Conservation (phyloP, 2,329 filamentous ascomycete genomes). For the Cylindrodendrum hubeiense region DNA sequence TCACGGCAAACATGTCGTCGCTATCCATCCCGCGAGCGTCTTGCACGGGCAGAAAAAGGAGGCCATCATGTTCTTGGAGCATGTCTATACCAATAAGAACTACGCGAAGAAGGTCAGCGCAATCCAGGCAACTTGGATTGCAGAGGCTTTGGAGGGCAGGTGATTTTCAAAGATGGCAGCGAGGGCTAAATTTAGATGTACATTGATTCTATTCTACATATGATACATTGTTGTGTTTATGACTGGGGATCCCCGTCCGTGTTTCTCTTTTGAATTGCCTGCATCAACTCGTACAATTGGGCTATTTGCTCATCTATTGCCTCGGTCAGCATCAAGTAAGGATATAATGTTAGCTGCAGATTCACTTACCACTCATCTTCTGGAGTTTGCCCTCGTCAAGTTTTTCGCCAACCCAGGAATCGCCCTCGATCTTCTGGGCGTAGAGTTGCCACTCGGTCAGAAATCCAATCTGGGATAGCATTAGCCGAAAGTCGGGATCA, state of each 20-base stretch:
- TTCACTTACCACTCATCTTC: conserved; percentile 87
- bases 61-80: conserved; percentile 77
- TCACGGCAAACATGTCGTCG: conserved; percentile 70
- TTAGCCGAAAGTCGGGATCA: conserved; percentile 21
- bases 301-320: conserved; percentile 86
- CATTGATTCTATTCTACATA: conserved; percentile 31
- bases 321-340: conserved; percentile 15
- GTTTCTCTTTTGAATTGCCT: conserved; percentile 71
- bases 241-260: conserved; percentile 44
- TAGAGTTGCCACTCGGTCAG: conserved; percentile 97
- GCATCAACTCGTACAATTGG: conserved; percentile 95
- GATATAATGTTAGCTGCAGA: background rate
- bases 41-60: conserved; percentile 73
- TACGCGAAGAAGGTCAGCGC: conserved; percentile 76
- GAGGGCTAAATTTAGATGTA: conserved; percentile 25
- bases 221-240: conserved; percentile 26
- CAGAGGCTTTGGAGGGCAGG: conserved; percentile 58
- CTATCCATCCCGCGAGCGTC: conserved; percentile 73
- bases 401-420: conserved; percentile 85
- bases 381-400: conserved; percentile 86
- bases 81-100: conserved; percentile 75
- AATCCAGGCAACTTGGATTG: conserved; percentile 71
- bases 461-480: conserved; percentile 81
- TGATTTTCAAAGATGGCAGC: conserved; percentile 21
- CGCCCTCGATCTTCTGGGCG: conserved; percentile 90